Base-by-base conservation (phyloP, 805 yeast species). In the Lachancea thermotolerans region DNA sequence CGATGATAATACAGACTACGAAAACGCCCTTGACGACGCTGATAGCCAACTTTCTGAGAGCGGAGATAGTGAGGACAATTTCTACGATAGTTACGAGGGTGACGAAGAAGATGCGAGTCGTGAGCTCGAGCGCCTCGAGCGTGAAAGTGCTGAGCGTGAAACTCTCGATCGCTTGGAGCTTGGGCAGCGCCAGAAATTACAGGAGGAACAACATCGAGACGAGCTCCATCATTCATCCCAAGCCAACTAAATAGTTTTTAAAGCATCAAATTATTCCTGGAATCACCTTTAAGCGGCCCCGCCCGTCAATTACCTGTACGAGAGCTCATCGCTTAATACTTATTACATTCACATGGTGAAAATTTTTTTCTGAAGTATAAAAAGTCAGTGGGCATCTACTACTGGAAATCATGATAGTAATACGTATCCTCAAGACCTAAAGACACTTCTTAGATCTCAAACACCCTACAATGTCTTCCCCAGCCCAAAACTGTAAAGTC, bases 401-500 rank as follows among this genome's bases (percentile, higher is more conserved):
- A 6, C 37, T n/a, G 37, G 17, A 6, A 21, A 21, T 7, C 4
- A 4, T 21, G 25, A 7, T 4, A 21, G 25, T 21, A 7, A 4
- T 21, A 21, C 25, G 25, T 21, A 7, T 21, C 4, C 4, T 21
- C 25, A 7, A 21, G 9, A 10, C 16, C 21, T 33, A 25, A 28
- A 41, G 34, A 35, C 39, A 14, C 36, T 29, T 37, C 12, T 28
- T 11, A 37, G 15, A 9, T 29, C 12, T 28, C 14, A 25, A 12
- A 11, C 21, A 7, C 49, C 37, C 28, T 28, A 52, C 28, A 56
- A 78, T 77, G 82, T 72, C 82, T 63, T 68, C 77, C 53, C 78
- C 79, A 62, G 79, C 83, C 57, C 73, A 71, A 60, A 85, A 81
- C 73, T 93, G 80, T 80, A 91, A 93, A 74, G 96, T 91, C 70